Conservation (phyloP, 257 asterid species). For the Solanum sparsipilum region DNA sequence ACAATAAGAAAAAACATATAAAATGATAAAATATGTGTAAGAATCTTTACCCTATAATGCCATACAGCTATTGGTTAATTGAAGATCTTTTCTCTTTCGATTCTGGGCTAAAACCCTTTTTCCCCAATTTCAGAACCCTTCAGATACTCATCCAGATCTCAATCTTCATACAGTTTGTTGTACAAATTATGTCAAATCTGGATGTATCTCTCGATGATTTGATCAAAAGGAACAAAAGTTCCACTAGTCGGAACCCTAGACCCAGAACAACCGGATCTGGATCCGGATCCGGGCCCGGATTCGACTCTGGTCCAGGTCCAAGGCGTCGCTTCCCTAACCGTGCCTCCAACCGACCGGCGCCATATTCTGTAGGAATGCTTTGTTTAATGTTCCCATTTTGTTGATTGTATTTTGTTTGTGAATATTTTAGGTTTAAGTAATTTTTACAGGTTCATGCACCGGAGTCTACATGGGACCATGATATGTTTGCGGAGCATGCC, state of each 20-base stretch:
- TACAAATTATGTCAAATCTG: slow-evolving; percentile 49
- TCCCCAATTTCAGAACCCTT: not conserved
- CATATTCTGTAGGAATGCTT: slow-evolving; percentile 27
- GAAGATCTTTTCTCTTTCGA: not conserved
- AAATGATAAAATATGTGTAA: not conserved
- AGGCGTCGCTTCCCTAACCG: slow-evolving; percentile 67
- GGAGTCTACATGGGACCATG: slow-evolving; percentile 79
- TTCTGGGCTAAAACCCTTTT: not conserved
- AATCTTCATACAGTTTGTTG: not conserved
- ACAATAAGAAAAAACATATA: not conserved
- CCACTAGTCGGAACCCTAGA: slow-evolving; percentile 16
- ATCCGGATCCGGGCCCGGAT: slow-evolving; percentile 39
- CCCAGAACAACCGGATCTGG: slow-evolving; percentile 43
- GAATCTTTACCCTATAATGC: not conserved
- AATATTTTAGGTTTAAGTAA: not conserved
- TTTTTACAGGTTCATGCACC: slow-evolving; percentile 52
- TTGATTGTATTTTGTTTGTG: not conserved
- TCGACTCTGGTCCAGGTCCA: slow-evolving; percentile 58
- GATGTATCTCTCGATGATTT: slow-evolving; percentile 89
- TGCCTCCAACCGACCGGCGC: slow-evolving; percentile 54
- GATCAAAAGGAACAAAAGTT: slow-evolving; percentile 74
- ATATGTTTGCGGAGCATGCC: slow-evolving; percentile 46
- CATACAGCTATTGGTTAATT: not conserved
- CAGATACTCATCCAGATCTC: not conserved
- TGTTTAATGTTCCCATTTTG: not conserved